Evolutionary conservation across 345 rosid species (phyloP).

Genomic region (Psidium friedrichsthalianum): DNA sequence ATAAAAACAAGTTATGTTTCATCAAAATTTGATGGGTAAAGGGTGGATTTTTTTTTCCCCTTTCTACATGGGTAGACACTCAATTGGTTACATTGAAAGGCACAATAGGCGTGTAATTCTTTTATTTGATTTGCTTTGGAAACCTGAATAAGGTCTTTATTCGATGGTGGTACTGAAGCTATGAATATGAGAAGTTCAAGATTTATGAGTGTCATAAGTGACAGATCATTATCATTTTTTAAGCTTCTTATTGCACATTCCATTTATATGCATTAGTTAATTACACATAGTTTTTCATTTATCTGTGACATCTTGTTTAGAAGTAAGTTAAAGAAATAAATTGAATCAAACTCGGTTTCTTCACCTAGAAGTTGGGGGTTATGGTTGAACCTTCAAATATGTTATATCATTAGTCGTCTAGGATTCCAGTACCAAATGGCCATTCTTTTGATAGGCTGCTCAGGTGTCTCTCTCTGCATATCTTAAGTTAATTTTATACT

Average conservation of each 20-base stretch:
- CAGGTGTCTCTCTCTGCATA: not conserved
- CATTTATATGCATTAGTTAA: not conserved
- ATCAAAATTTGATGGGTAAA: not conserved
- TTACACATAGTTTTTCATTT: not conserved
- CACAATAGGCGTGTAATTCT: not conserved
- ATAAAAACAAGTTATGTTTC: not conserved
- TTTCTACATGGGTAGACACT: not conserved
- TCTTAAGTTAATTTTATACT: not conserved
- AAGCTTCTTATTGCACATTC: not conserved
- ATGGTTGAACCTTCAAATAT: not conserved
- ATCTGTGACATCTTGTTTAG: not conserved
- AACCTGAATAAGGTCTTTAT: not conserved
- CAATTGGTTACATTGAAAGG: not conserved
- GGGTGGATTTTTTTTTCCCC: not conserved
- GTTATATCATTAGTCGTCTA: not conserved
- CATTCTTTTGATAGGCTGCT: not conserved
- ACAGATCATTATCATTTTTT: not conserved
- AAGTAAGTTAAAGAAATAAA: not conserved
- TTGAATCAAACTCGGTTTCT: not conserved
- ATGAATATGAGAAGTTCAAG: not conserved
- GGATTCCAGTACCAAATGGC: not conserved
- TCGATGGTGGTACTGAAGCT: not conserved
- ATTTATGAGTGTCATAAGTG: not conserved
- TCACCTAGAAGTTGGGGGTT: not conserved
- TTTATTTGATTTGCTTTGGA: not conserved